A percentile compares a stretch with the other conserved stretches of the same genome.
Conservation (phyloP, 352 stramenopile species). For the Paralagenidium karlingii region DNA sequence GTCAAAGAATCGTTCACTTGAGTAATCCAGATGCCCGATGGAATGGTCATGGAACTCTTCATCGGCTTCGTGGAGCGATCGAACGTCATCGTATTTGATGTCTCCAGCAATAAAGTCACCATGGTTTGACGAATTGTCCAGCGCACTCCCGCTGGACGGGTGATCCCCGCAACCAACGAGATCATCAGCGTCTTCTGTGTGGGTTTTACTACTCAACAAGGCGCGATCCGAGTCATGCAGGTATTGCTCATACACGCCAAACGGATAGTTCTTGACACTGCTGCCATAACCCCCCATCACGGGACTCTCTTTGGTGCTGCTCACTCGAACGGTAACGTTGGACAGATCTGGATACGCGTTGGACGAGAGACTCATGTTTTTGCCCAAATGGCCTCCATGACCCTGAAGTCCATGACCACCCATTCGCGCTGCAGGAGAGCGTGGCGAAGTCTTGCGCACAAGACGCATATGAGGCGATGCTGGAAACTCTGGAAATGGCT, state of each 20-base stretch:
- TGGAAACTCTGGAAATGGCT: conserved; percentile 28
- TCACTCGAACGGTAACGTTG: neutral
- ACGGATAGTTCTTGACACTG: too few relatives aligned
- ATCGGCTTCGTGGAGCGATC: conserved; percentile 28
- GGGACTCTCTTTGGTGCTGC: neutral
- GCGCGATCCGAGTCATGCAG: conserved; percentile 7
- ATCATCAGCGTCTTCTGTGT: too few relatives aligned
- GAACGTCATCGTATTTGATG: conserved; percentile 41
- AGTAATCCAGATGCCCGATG: conserved; percentile 47
- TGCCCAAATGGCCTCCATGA: too few relatives aligned
- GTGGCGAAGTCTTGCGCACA: conserved; percentile 31
- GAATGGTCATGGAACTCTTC: conserved; percentile 22
- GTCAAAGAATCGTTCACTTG: conserved; percentile 57
- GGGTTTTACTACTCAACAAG: conserved; percentile 12
- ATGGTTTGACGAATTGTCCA: conserved; percentile 7
- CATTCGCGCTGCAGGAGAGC: too few relatives aligned
- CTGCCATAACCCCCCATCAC: neutral
- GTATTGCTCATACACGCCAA: conserved; percentile 18
- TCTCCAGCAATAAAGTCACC: conserved; percentile 24
- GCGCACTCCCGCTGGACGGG: conserved; percentile 10
- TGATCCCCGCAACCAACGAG: too few relatives aligned
- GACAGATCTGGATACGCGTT: conserved; percentile 11
- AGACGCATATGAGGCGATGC: conserved; percentile 24
- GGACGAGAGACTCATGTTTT: conserved; percentile 3
- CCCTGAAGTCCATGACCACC: too few relatives aligned